Evolutionary conservation across 2,329 filamentous ascomycete species (phyloP), one percentile per base, ranked within the genome.

Genomic region (Xylariomycetidae sp.): DNA sequence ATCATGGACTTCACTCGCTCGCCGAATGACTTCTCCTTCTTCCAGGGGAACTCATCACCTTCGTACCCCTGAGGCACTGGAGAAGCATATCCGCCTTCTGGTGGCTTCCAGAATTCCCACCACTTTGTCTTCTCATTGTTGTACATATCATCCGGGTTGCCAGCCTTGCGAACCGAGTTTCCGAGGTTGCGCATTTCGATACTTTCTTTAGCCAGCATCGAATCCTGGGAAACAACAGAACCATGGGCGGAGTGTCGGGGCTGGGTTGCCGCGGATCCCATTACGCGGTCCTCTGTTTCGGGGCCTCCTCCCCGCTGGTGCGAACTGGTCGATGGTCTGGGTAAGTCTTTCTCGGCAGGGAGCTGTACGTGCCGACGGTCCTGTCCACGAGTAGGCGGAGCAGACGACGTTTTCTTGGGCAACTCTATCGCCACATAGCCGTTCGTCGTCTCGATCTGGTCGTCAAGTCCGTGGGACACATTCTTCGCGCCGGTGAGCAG

Each of bases 101-200:
- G 78, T 0, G 74, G 71, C 46, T 78, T 76, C 78, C 78, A 82
- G 38, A 82, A 82, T 40, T 82, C 60, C 62, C 73, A 82, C 65
- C 77, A 82, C 25, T 58, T 62, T 1, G 62, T 57, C 16, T 64
- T 59, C 8, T 70, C 64, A 5, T 59, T 61, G 32, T 60, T 52
- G 33, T 69, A 67, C 57, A 74, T 69, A 9, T 72, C 66, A 3
- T 73, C 65, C 25, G 69, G 48, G 30, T 74, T 66, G 3, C 58
- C 60, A 6, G 67, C 49, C 39, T 67, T 71, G 28, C 75, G 70
- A 4, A 72, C 71, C 0, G 72, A 77, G 45, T 77, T 79, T 11
- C 64, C 65, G 20, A 59, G 49, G 0, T 39, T 41, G 34, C 36
- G 47, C 48, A 53, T 46, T 40, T 48, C 62, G 36, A 53, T 58